Evolutionary conservation across 352 stramenopile genomes (phyloP).

Genomic region (Phytophthora idaei): DNA sequence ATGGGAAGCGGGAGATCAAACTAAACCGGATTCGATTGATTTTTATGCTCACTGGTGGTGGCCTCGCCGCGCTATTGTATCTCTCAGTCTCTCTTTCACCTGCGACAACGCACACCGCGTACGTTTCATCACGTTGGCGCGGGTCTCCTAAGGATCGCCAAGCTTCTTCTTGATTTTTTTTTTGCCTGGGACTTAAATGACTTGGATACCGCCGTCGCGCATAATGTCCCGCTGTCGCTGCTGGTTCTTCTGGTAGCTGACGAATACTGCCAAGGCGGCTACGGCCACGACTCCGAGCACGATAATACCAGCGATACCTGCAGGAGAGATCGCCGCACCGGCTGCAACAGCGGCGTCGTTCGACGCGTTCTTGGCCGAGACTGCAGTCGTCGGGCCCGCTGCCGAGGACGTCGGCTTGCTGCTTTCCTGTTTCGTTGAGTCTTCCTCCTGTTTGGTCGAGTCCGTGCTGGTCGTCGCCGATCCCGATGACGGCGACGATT

Average conservation of each 20-base stretch:
- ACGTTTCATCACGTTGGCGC: slow-evolving; percentile 25
- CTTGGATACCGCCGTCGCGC: slow-evolving; percentile 52
- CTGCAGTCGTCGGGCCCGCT: slow-evolving; percentile 19
- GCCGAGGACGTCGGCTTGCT: slow-evolving; percentile 5
- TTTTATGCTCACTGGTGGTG: slow-evolving; percentile 22
- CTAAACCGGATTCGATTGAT: slow-evolving; percentile 28
- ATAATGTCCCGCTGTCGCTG: slow-evolving; percentile 74
- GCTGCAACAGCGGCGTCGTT: slow-evolving; percentile 8
- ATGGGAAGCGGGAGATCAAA: slow-evolving; percentile 13
- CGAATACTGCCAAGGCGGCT: slow-evolving; percentile 55
- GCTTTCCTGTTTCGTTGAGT: slow-evolving; percentile 16
- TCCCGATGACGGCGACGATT: slow-evolving; percentile 21
- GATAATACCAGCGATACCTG: slow-evolving; percentile 58
- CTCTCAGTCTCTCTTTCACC: slow-evolving; percentile 8
- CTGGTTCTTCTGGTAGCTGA: slow-evolving; percentile 84
- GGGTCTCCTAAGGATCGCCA: slow-evolving; percentile 25
- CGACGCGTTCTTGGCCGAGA: slow-evolving; percentile 55
- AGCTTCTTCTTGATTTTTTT: slow-evolving; percentile 6
- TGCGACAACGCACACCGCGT: slow-evolving; percentile 11
- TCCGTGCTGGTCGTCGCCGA: slow-evolving; percentile 14
- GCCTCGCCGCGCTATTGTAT: slow-evolving; percentile 14
- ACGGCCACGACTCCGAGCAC: slow-evolving; percentile 67
- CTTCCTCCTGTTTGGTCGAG: slow-evolving; percentile 2
- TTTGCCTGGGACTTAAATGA: slow-evolving; percentile 32
- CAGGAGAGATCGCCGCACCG: slow-evolving; percentile 39